Conservation (phyloP, 2,329 filamentous ascomycete genomes). For the Huntiella moniliformis region DNA sequence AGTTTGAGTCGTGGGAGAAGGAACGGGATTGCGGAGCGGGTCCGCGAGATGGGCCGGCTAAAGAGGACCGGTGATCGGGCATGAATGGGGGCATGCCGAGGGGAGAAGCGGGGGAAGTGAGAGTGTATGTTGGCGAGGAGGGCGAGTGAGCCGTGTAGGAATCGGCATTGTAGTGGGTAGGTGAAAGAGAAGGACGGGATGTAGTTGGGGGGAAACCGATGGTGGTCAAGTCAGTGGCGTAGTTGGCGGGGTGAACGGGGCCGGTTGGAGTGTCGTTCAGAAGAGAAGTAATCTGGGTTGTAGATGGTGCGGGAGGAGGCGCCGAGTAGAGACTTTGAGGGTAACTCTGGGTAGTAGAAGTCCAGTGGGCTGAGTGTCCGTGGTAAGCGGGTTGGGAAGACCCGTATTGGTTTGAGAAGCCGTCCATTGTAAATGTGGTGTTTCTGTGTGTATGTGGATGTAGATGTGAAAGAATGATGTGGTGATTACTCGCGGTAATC, state of each 20-base stretch:
- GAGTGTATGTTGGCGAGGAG: constrained; percentile 9
- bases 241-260: neutral
- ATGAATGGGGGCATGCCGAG: constrained; percentile 1
- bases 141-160: constrained; percentile 7
- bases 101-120: constrained; percentile 6
- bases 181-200: constrained; percentile 9
- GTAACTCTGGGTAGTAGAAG: neutral
- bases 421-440: constrained; percentile 1
- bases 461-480: neutral
- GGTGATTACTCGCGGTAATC: no score
- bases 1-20: constrained; percentile 9
- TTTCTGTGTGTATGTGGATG: constrained; percentile 1
- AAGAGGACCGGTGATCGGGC: neutral
- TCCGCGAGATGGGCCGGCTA: neutral
- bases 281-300: constrained; percentile 7
- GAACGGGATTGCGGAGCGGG: constrained; percentile 1
- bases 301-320: constrained; percentile 3
- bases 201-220: neutral
- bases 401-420: neutral
- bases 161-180: constrained; percentile 7
- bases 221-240: neutral
- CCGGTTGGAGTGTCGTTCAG: constrained; percentile 7
- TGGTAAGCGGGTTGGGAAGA: constrained; percentile 3
- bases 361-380: constrained; percentile 1
- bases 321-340: constrained; percentile 4